These are phyloP conservation scores for Argentina anserina DNA, from an alignment of 306 rosid species.

Conservation along the genomic window DNA sequence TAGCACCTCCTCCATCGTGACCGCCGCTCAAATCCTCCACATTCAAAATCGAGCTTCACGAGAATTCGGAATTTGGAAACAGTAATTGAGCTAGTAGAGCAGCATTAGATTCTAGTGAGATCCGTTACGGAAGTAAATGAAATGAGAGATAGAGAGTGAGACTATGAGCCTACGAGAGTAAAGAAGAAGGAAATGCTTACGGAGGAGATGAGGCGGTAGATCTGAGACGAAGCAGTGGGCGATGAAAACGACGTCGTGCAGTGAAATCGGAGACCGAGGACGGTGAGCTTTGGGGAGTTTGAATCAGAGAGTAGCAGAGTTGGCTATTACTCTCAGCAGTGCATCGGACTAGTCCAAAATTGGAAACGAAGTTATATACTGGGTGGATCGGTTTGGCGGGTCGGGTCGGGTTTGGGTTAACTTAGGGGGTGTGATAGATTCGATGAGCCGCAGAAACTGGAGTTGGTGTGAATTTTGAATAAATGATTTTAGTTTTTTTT, in stretches of 20 bases:
- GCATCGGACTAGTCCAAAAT: not conserved
- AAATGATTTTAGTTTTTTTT: no score
- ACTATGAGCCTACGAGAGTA: no score
- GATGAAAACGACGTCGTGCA: not conserved
- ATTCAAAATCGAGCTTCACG: conserved; percentile 8
- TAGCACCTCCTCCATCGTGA: conserved; percentile 24
- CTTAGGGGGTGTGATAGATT: not conserved
- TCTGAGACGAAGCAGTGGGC: not conserved
- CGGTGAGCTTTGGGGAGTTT: not conserved
- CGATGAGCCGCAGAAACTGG: not conserved
- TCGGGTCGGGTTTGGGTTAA: conserved; percentile 8
- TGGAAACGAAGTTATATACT: not conserved
- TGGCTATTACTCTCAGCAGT: not conserved
- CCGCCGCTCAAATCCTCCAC: conserved; percentile 4
- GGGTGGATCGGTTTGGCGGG: not conserved
- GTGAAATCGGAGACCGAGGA: conserved; percentile 6
- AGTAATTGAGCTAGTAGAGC: not conserved
- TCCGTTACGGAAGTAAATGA: not conserved
- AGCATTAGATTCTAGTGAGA: conserved; percentile 12
- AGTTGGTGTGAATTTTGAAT: not conserved
- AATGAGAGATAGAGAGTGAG: not conserved
- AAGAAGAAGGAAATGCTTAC: conserved; percentile 10
- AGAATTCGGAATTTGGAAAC: not conserved
- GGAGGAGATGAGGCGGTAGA: not conserved
- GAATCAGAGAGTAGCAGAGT: not conserved